These are phyloP conservation scores for Pyrus betulifolia DNA, from an alignment of 306 rosid genomes.

Conservation along the genomic window DNA sequence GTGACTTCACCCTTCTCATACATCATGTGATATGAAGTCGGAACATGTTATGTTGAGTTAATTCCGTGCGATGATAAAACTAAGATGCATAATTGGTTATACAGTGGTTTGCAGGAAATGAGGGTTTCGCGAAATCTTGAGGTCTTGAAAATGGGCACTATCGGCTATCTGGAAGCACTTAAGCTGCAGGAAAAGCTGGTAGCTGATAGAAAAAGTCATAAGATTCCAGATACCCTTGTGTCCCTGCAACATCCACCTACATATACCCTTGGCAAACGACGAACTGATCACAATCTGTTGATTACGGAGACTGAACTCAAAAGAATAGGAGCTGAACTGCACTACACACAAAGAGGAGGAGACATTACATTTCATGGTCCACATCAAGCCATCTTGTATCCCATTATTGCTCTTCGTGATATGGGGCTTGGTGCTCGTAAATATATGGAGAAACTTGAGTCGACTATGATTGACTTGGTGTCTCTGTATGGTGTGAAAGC, in stretches of 20 bases:
- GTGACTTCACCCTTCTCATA: background rate
- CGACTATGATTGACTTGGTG: conserved; percentile 65
- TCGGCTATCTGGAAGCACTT: conserved; percentile 55
- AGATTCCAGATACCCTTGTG: conserved; percentile 53
- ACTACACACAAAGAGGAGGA: conserved; percentile 76
- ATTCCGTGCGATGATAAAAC: background rate
- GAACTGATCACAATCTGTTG: conserved; percentile 69
- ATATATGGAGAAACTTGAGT: conserved; percentile 77
- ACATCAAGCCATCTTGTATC: conserved; percentile 72
- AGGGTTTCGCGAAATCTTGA: conserved; percentile 51
- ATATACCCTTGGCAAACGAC: conserved; percentile 76
- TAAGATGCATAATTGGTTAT: conserved; percentile 4
- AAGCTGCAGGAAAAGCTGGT: conserved; percentile 64
- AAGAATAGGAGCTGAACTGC: conserved; percentile 66
- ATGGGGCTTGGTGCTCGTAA: conserved; percentile 67
- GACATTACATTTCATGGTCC: conserved; percentile 94
- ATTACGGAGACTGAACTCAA: conserved; percentile 56
- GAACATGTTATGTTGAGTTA: background rate
- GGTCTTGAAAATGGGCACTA: conserved; percentile 77
- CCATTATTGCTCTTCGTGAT: conserved; percentile 65
- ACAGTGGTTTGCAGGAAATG: conserved; percentile 48
- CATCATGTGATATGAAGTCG: background rate
- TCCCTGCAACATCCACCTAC: conserved; percentile 82
- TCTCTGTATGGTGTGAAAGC: conserved; percentile 68
- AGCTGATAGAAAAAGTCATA: conserved; percentile 52